Percentiles rank a stretch among this genome's conserved stretches.
phyloP scores from a whole-genome alignment of 2,329 filamentous ascomycete genomes.

The Colletotrichum magnum region DNA sequence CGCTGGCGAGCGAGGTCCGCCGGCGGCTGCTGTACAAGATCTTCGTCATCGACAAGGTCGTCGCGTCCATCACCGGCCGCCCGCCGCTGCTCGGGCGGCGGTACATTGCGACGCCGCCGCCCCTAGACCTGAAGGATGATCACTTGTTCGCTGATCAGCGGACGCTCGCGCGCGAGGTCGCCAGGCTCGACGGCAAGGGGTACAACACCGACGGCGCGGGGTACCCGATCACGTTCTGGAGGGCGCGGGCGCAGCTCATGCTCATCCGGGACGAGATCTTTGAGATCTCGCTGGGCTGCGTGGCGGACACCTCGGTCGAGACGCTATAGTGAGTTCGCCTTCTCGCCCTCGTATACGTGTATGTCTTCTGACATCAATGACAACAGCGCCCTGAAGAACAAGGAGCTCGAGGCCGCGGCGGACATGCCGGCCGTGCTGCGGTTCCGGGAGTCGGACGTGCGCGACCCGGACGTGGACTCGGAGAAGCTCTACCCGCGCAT shows the following conservation, averaged over 20 bases:
- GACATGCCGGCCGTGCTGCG: conserved; percentile 56
- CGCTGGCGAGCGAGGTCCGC: conserved; percentile 53
- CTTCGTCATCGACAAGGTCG: conserved; percentile 64
- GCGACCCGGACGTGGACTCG: conserved; percentile 47
- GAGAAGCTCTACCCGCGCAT: conserved; percentile 58
- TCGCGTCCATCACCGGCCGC: conserved; percentile 66
- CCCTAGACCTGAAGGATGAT: conserved; percentile 67
- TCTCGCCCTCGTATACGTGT: too few species aligned
- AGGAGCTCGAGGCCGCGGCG: conserved; percentile 49
- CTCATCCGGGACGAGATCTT: conserved; percentile 71
- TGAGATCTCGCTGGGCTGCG: conserved; percentile 65
- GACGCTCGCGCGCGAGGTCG: conserved; percentile 54
- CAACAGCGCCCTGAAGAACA: conserved; percentile 52
- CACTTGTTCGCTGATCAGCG: conserved; percentile 60
- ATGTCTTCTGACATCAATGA: accelerated
- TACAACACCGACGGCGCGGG: conserved; percentile 65
- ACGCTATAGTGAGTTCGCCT: neutral
- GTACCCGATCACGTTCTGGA: conserved; percentile 58
- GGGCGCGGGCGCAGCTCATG: conserved; percentile 63
- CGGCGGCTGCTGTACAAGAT: conserved; percentile 52
- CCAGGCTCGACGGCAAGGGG: conserved; percentile 61
- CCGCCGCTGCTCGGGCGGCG: conserved; percentile 67
- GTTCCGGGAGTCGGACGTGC: conserved; percentile 54
- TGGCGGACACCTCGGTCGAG: conserved; percentile 47
- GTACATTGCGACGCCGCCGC: conserved; percentile 67